Conservation (phyloP, 2,329 filamentous ascomycete genomes). For the Raffaelea ambrosiae region DNA sequence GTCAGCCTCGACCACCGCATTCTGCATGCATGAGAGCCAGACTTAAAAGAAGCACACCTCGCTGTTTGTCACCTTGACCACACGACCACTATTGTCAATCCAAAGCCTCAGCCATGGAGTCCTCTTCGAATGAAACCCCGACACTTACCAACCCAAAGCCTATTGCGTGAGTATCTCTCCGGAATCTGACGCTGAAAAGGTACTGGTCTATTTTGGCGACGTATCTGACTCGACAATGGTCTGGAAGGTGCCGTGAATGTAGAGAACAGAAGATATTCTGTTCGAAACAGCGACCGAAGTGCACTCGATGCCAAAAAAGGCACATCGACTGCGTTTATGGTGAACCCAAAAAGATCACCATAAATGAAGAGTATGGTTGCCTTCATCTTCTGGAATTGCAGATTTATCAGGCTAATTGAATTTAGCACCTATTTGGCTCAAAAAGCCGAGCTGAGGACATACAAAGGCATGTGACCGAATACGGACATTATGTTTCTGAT, state of each 20-base stretch:
- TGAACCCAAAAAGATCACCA: conserved; percentile 10
- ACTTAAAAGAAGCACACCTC: too few relatives aligned
- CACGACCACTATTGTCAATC: too few relatives aligned
- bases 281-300: conserved; percentile 11
- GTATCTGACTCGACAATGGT: neutral
- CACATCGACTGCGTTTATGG: conserved; percentile 10
- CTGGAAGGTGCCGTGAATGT: conserved; percentile 10
- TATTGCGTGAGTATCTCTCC: conserved; percentile 1
- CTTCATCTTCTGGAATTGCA: neutral
- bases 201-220: too few relatives aligned
- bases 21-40: too few relatives aligned
- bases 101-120: too few relatives aligned
- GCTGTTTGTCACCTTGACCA: too few relatives aligned
- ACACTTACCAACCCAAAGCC: neutral
- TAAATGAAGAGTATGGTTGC: conserved; percentile 13
- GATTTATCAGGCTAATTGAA: neutral
- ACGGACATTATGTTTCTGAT: too few relatives aligned
- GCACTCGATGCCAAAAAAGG: conserved; percentile 9
- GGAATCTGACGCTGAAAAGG: too few relatives aligned
- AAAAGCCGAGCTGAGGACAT: conserved; percentile 7
- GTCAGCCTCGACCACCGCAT: too few relatives aligned
- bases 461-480: conserved; percentile 5
- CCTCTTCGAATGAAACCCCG: too few relatives aligned
- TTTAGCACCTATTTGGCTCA: conserved; percentile 8
- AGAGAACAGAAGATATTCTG: conserved; percentile 12